Percentiles rank a stretch among this genome's conserved stretches.
phyloP scores from a whole-genome alignment of 176 grass and related monocot genomes.

The Carex pumila region DNA sequence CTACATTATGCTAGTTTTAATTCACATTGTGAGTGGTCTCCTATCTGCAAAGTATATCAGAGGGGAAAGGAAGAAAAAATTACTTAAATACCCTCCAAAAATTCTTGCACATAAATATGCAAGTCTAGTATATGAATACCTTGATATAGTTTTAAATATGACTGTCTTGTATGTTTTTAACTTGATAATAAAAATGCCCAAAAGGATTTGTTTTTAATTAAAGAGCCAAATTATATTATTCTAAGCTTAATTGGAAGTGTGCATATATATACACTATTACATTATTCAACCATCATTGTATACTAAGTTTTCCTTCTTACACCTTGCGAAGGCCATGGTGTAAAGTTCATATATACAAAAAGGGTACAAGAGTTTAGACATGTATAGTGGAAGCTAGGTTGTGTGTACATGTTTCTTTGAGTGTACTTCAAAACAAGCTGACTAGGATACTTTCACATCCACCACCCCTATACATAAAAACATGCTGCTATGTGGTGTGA shows the following conservation, averaged over 20 bases:
- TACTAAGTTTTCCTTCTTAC: neutral
- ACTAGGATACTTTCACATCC: slow-evolving; percentile 27
- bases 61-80: neutral
- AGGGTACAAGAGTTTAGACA: neutral
- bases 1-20: slow-evolving; percentile 1
- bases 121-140: neutral
- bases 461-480: slow-evolving; percentile 19
- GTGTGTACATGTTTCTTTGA: slow-evolving; percentile 63
- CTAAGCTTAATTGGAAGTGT: neutral
- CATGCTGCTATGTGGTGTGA: neutral
- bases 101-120: neutral
- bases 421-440: slow-evolving; percentile 74
- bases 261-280: neutral
- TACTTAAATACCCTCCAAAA: slow-evolving; percentile 4
- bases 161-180: neutral
- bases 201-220: neutral
- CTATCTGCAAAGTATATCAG: neutral
- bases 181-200: neutral
- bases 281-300: neutral
- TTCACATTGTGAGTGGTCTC: slow-evolving; percentile 11
- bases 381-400: slow-evolving; percentile 52
- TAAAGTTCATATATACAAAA: slow-evolving; percentile 16
- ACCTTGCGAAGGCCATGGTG: slow-evolving; percentile 9
- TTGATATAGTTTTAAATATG: neutral
- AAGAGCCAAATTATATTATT: neutral